These are phyloP conservation scores for Phylloporus sp. DNA, from an alignment of 768 basidiomycete species.

Conservation along the genomic window DNA sequence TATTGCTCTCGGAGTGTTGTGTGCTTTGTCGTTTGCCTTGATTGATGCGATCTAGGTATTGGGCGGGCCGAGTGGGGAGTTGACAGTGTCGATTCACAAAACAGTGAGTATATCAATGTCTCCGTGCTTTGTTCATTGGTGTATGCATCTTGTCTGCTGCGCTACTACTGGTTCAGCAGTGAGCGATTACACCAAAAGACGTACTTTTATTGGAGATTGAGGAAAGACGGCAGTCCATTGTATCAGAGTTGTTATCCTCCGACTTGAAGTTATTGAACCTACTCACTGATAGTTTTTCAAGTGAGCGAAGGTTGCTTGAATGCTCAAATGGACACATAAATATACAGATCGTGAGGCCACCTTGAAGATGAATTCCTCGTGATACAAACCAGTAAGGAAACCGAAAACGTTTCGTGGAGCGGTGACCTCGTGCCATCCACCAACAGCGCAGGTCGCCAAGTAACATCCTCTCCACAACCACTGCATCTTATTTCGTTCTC, in stretches of 20 bases:
- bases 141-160: conserved; percentile 6
- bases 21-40: conserved; percentile 46
- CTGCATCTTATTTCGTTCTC: background rate
- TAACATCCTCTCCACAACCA: background rate
- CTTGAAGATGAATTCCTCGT: too few relatives aligned
- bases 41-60: conserved; percentile 11
- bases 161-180: background rate
- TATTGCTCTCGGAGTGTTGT: conserved; percentile 41
- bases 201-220: too few relatives aligned
- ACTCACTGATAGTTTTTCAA: too few relatives aligned
- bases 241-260: too few relatives aligned
- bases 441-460: background rate
- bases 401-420: background rate
- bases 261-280: too few relatives aligned
- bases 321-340: too few relatives aligned
- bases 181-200: too few relatives aligned
- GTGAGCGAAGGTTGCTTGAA: too few relatives aligned
- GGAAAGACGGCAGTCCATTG: too few relatives aligned
- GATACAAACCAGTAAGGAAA: background rate
- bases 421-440: background rate
- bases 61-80: conserved; percentile 2
- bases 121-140: conserved; percentile 16
- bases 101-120: background rate
- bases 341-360: too few relatives aligned
- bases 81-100: background rate